These are phyloP conservation scores for Porcisia hertigi DNA, from an alignment of 208 protist species.

Conservation along the genomic window DNA sequence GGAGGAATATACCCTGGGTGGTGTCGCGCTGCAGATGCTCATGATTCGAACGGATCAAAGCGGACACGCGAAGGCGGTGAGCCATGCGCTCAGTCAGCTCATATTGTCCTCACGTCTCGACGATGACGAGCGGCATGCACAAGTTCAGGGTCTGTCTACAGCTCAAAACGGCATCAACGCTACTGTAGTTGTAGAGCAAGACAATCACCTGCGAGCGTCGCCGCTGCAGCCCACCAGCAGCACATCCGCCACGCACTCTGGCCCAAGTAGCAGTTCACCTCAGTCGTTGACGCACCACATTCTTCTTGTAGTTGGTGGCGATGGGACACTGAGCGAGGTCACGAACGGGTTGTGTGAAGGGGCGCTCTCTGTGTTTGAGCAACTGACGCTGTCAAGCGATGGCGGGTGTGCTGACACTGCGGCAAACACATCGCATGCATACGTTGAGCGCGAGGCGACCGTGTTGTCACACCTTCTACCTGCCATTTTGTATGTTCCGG, in stretches of 20 bases:
- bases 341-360: conserved; percentile 75
- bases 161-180: not conserved
- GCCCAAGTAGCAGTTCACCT: not conserved
- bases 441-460: conserved; percentile 44
- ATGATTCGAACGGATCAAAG: conserved; percentile 21
- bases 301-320: conserved; percentile 67
- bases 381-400: not conserved
- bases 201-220: too few relatives aligned
- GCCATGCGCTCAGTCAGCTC: conserved; percentile 18
- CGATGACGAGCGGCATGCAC: not conserved
- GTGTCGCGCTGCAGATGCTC: conserved; percentile 6
- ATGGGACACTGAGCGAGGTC: conserved; percentile 81
- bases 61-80: conserved; percentile 20
- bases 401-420: not conserved
- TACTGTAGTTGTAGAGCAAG: not conserved
- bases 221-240: not conserved
- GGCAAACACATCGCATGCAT: conserved; percentile 31
- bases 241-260: not conserved
- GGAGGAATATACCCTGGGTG: not conserved
- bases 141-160: not conserved
- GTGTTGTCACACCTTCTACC: conserved; percentile 69
- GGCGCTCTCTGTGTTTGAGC: conserved; percentile 31
- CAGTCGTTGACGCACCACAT: conserved; percentile 26
- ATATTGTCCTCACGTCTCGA: conserved; percentile 18
- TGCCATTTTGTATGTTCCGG: conserved; percentile 58